Evolutionary conservation across 176 grass and related monocot genomes (phyloP), one percentile per base, ranked within the genome.

Genomic region (Oryza nivara): DNA sequence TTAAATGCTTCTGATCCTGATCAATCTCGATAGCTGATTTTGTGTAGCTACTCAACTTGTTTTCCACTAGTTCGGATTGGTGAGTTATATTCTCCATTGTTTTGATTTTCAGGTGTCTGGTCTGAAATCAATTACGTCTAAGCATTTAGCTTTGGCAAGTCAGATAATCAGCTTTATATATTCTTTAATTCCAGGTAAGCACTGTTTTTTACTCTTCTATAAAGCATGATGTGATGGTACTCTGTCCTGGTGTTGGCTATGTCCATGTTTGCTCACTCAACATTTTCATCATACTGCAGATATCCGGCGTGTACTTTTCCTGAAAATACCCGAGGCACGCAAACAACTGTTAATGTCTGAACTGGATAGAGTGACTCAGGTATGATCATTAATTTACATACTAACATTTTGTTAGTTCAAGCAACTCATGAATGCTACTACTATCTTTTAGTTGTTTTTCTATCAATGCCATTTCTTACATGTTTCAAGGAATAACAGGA

Each of bases 71-170:
- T 76, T 79, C 7, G n/a, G 34, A 56, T 30, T 40, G 35, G 4
- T 58, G 63, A 4, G 10, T 82, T 82, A 68, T 78, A 66, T 69
- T 46, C 19, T 75, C 16, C 4, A 25, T 84, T 52, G 43, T 73
- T 77, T 78, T 78, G 7, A 38, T 82, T 83, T 72, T 76, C 89
- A 99, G 97, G 93, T 99, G 38, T 99, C 97, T 92, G 97, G 97
- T 91, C 77, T 99, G 68, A 99, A 96, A 84, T 96, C 93, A 75
- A 99, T 99, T 88, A 96, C 97, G 30, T 99, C 97, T 63, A 99
- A 96, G 90, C 97, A 99, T 90, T 92, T 99, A 89, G 93, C 93
- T 84, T 79, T 99, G 79, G 97, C 97, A 10, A 99, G 97, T 84
- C 97, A 99, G 85, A 94, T 99, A 52, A 91, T 96, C 78, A 99